Conservation (phyloP, 345 rosid species). For the Aegle marmelos region DNA sequence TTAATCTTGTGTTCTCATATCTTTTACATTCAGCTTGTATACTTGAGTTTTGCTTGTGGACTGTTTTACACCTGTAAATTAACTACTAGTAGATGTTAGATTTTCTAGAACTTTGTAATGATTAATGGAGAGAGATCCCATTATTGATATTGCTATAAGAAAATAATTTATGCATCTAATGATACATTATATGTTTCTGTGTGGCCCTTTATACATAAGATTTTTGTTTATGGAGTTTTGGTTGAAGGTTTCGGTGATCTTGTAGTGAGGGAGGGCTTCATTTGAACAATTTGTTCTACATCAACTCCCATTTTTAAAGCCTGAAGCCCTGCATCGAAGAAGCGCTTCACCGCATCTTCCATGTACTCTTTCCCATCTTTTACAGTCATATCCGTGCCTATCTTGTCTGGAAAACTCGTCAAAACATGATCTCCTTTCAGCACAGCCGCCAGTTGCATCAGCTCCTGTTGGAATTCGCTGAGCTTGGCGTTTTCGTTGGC, state of each 20-base stretch:
- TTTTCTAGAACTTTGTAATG: background rate
- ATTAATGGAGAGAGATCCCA: background rate
- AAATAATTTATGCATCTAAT: too few relatives aligned
- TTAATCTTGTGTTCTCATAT: conserved; percentile 14
- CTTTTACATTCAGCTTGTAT: background rate
- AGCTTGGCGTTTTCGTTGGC: conserved; percentile 63
- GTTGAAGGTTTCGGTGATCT: conserved; percentile 37
- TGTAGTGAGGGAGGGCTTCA: conserved; percentile 82
- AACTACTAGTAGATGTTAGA: background rate
- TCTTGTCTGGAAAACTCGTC: conserved; percentile 42
- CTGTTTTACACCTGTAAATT: conserved; percentile 9
- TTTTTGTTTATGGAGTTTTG: too few relatives aligned
- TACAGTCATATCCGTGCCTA: conserved; percentile 67
- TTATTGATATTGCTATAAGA: background rate
- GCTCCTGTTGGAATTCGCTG: conserved; percentile 81
- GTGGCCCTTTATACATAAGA: too few relatives aligned
- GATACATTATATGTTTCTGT: too few relatives aligned
- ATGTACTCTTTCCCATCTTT: conserved; percentile 73
- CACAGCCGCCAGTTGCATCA: conserved; percentile 78
- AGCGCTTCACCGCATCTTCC: conserved; percentile 79
- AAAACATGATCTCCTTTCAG: conserved; percentile 62
- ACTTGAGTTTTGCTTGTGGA: conserved; percentile 12
- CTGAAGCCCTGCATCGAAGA: conserved; percentile 55
- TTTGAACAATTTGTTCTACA: conserved; percentile 66
- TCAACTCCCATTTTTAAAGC: conserved; percentile 82